phyloP scores from a whole-genome alignment of 2,329 filamentous ascomycete genomes.

The Leptographium lundbergii region DNA sequence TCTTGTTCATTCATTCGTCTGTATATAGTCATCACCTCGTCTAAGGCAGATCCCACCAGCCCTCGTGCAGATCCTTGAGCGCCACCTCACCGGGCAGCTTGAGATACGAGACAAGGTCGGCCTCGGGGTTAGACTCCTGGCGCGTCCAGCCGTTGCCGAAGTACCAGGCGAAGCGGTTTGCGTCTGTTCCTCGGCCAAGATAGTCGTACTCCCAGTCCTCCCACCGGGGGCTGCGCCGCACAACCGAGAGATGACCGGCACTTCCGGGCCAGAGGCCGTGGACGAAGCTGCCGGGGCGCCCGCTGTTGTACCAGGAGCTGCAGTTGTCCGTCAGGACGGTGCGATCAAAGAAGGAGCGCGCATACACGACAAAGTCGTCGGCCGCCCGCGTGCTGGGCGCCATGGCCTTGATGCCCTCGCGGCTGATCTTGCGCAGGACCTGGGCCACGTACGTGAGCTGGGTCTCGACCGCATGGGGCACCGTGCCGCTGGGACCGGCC shows the following conservation, averaged over 20 bases:
- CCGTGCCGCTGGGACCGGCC: slow-evolving; percentile 8
- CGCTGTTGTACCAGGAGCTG: slow-evolving; percentile 20
- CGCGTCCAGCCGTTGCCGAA: slow-evolving; percentile 33
- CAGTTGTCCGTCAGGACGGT: slow-evolving; percentile 19
- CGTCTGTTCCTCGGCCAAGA: slow-evolving; percentile 36
- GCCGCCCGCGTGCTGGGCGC: slow-evolving; percentile 4
- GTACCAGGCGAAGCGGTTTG: slow-evolving; percentile 23
- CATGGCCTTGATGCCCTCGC: slow-evolving; percentile 28
- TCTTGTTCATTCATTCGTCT: too few species aligned
- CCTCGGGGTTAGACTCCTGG: slow-evolving; percentile 24
- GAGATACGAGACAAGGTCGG: slow-evolving; percentile 28
- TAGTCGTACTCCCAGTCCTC: slow-evolving; percentile 21
- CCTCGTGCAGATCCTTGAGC: slow-evolving; percentile 51
- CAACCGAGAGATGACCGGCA: slow-evolving; percentile 15
- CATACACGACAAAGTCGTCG: slow-evolving; percentile 17
- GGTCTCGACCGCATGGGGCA: slow-evolving; percentile 11
- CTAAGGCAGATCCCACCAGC: slow-evolving; percentile 44
- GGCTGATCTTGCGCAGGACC: slow-evolving; percentile 35
- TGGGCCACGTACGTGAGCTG: slow-evolving; percentile 29
- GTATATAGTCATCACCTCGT: slow-evolving; percentile 25
- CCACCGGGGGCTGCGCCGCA: slow-evolving; percentile 17
- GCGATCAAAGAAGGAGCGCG: slow-evolving; percentile 18
- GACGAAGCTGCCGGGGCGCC: slow-evolving; percentile 15
- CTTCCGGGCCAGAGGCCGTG: slow-evolving; percentile 16
- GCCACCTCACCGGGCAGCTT: slow-evolving; percentile 42